Evolutionary conservation across 192 early-diverging fungal genomes (phyloP), one percentile per base, ranked within the genome.

Genomic region (Podila horticola): DNA sequence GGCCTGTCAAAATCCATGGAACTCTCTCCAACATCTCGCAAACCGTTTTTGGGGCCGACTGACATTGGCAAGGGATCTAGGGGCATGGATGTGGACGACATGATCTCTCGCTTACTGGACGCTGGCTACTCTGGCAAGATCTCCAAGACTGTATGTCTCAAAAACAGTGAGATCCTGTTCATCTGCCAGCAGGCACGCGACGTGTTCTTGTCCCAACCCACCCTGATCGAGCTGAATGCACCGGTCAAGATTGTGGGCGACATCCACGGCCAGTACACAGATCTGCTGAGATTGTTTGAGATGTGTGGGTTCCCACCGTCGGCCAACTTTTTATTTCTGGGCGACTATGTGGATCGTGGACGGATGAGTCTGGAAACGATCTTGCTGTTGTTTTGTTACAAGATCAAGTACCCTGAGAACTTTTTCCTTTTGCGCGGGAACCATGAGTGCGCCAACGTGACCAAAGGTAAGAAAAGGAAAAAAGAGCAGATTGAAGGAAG

Each of bases 341-440:
- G 96, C 19, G 97, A 99, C 83, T 99, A 99, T 85, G 97, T 99
- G 3, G 97, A 99, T 85, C 92, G 97, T 61, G 97, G 97, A 57
- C 97, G 96, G 84, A 94, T 96, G 86, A 93, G 91, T 71, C 88
- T 99, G 33, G 97, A 98, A 82, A 99, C 95, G 10, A 96, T 99
- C 70, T 83, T 96, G 48, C 84, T 99, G 69, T 88, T 99, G 62
- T 90, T 99, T 58, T 95, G 94, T 82, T 99, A 95, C 89, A 99
- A 99, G 85, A 93, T 98, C 82, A 97, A 98, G 82, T 96, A 94
- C 74, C 95, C 95, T 0, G 96, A 97, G 74, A 98, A 97, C 84
- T 98, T 98, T 83, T 98, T 98, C 72, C 79, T 98, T 31, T 73
- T 98, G 61, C 91, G 97, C 49, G 97, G 97, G 48, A 98, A 98